A percentile compares a stretch with the other conserved stretches of the same genome.
phyloP scores from a whole-genome alignment of 2,329 filamentous ascomycete genomes.

The Alternaria longipes region DNA sequence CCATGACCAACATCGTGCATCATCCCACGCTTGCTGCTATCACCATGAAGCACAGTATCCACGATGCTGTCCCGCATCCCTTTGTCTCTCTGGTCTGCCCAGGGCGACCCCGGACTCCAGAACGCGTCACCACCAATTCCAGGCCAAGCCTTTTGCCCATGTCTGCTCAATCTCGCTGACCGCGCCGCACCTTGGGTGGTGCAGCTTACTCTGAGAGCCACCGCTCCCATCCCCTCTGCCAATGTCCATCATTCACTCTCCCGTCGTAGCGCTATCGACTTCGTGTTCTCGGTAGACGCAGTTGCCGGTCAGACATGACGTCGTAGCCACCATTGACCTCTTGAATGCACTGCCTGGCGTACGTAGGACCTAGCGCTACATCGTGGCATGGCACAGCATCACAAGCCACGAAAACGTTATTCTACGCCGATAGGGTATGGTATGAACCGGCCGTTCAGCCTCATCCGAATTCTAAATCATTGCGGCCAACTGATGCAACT shows the following conservation, averaged over 20 bases:
- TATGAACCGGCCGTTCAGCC: not conserved
- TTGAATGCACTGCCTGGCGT: slow-evolving; percentile 8
- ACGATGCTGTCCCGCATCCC: not conserved
- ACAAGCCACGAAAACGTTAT: not conserved
- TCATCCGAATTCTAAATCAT: not conserved
- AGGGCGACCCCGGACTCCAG: slow-evolving; percentile 17
- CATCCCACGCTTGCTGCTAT: not conserved
- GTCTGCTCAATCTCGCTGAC: slow-evolving; percentile 16
- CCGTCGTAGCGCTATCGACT: slow-evolving; percentile 5
- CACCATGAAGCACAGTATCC: not conserved
- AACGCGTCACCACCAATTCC: slow-evolving; percentile 12
- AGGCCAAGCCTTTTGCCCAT: slow-evolving; percentile 17
- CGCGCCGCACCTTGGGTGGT: slow-evolving; percentile 16
- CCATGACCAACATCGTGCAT: not conserved
- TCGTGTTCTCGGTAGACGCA: not conserved
- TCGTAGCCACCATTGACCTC: not conserved
- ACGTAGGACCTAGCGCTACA: slow-evolving; percentile 9
- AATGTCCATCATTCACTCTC: not conserved
- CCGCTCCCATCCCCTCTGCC: slow-evolving; percentile 16
- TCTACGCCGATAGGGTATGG: not conserved
- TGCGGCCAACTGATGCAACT: not conserved
- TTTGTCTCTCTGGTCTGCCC: slow-evolving; percentile 6
- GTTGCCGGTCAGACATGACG: slow-evolving; percentile 15
- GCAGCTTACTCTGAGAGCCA: slow-evolving; percentile 18
- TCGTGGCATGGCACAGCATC: slow-evolving; percentile 12